Evolutionary conservation across 192 early-diverging fungal genomes (phyloP).

Genomic region (Rhizophagus clarus): DNA sequence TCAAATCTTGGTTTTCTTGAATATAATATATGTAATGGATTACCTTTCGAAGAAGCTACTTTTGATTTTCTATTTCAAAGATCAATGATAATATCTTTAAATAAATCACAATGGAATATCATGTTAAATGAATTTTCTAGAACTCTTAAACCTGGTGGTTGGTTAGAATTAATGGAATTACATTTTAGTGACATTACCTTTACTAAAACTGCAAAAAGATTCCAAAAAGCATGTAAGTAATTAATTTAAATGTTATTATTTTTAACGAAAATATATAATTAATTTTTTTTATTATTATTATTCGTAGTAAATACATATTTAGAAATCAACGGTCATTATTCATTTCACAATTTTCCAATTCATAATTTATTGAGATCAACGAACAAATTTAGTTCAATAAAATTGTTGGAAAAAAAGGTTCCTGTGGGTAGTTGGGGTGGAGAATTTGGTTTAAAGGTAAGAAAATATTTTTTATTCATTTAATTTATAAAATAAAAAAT

Average conservation of each 20-base stretch:
- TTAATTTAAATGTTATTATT: background rate
- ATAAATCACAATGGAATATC: background rate
- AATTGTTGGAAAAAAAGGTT: background rate
- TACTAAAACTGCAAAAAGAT: background rate
- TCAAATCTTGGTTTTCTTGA: background rate
- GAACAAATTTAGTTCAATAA: background rate
- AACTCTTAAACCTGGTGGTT: conserved; percentile 40
- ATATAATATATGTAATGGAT: background rate
- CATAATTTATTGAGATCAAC: background rate
- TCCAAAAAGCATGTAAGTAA: background rate
- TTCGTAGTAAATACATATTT: background rate
- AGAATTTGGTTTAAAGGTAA: background rate
- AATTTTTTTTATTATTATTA: too few species aligned
- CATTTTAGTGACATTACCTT: background rate
- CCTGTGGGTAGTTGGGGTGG: background rate
- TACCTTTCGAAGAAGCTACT: background rate
- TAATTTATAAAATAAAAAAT: too few species aligned
- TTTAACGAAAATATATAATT: too few species aligned
- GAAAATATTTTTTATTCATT: too few species aligned
- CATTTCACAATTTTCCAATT: background rate
- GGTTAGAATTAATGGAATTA: conserved; percentile 46
- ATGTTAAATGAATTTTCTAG: conserved; percentile 33
- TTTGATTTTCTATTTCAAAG: conserved; percentile 1
- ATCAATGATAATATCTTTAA: background rate
- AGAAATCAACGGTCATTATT: background rate